Evolutionary conservation across 768 basidiomycete species (phyloP).

Genomic region (Hericium rajendrae): DNA sequence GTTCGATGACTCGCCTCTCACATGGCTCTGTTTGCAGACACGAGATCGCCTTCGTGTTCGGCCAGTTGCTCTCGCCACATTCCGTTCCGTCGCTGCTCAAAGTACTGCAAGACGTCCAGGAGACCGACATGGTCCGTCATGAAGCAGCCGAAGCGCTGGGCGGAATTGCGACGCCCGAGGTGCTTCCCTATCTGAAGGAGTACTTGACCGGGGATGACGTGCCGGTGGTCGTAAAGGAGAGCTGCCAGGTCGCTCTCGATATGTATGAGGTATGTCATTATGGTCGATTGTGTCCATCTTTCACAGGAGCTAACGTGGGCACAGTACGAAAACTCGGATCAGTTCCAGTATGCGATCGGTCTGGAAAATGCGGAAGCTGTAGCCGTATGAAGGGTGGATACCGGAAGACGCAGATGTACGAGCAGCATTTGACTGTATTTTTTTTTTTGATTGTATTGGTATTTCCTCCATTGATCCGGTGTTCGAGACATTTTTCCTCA

Average conservation of each 20-base stretch:
- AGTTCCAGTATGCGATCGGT: conserved; percentile 71
- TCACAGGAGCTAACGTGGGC: background rate
- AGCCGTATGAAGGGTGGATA: conserved; percentile 12
- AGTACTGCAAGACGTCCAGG: conserved; percentile 61
- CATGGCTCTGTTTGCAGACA: conserved; percentile 43
- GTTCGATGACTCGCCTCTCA: background rate
- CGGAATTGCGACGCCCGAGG: conserved; percentile 92
- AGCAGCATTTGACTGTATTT: background rate
- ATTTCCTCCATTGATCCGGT: no score
- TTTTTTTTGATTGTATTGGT: background rate
- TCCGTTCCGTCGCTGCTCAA: conserved; percentile 77
- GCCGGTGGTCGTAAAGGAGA: conserved; percentile 86
- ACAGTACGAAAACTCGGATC: conserved; percentile 71
- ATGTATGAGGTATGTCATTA: conserved; percentile 78
- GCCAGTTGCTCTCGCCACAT: conserved; percentile 83
- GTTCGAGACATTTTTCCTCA: no score
- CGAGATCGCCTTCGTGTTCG: conserved; percentile 97
- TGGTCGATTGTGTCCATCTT: background rate
- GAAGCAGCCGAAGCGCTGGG: conserved; percentile 98
- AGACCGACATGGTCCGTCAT: conserved; percentile 96
- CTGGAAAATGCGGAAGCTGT: conserved; percentile 21
- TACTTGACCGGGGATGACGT: conserved; percentile 75
- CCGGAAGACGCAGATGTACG: background rate
- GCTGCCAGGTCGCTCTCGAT: conserved; percentile 92
- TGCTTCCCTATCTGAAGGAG: conserved; percentile 76